Percentiles rank a stretch among this genome's conserved stretches.
phyloP scores from a whole-genome alignment of 805 yeast genomes.

The Ogataea glucozyma region DNA sequence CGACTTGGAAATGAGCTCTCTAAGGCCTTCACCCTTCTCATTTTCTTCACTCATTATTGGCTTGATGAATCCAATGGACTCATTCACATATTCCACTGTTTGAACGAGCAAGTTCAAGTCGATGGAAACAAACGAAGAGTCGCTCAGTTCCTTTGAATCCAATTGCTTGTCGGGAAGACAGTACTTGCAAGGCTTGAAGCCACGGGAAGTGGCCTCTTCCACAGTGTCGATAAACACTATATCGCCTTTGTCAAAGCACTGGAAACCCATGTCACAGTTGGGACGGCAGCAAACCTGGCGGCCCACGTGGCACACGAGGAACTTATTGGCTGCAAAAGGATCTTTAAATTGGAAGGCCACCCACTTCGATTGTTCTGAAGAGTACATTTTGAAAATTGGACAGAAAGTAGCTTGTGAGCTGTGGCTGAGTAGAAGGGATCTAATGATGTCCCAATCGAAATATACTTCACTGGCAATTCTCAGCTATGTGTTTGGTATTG shows the following conservation, averaged over 20 bases:
- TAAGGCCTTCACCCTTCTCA: slow-evolving; percentile 35
- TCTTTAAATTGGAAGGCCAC: slow-evolving; percentile 66
- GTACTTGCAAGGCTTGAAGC: slow-evolving; percentile 51
- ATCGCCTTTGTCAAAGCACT: slow-evolving; percentile 45
- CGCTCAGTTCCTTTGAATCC: slow-evolving; percentile 20
- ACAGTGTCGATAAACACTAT: slow-evolving; percentile 45
- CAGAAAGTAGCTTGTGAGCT: not conserved
- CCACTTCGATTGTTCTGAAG: slow-evolving; percentile 51
- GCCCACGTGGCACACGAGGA: slow-evolving; percentile 50
- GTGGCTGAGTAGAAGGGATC: no score
- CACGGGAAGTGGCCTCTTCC: slow-evolving; percentile 44
- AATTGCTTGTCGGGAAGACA: slow-evolving; percentile 50
- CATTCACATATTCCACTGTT: slow-evolving; percentile 58
- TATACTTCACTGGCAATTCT: no score
- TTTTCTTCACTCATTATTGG: slow-evolving; percentile 51
- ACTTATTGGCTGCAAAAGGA: slow-evolving; percentile 63
- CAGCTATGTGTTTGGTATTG: no score
- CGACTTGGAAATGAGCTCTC: slow-evolving; percentile 18
- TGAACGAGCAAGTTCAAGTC: slow-evolving; percentile 45
- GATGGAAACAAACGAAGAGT: slow-evolving; percentile 40
- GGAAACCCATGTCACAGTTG: slow-evolving; percentile 55
- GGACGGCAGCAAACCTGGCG: slow-evolving; percentile 60
- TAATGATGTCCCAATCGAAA: no score
- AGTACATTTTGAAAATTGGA: slow-evolving; percentile 31
- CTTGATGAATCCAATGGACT: slow-evolving; percentile 56